Conservation (phyloP, 2,329 filamentous ascomycete species). For the Aspergillus pseudonomiae region DNA sequence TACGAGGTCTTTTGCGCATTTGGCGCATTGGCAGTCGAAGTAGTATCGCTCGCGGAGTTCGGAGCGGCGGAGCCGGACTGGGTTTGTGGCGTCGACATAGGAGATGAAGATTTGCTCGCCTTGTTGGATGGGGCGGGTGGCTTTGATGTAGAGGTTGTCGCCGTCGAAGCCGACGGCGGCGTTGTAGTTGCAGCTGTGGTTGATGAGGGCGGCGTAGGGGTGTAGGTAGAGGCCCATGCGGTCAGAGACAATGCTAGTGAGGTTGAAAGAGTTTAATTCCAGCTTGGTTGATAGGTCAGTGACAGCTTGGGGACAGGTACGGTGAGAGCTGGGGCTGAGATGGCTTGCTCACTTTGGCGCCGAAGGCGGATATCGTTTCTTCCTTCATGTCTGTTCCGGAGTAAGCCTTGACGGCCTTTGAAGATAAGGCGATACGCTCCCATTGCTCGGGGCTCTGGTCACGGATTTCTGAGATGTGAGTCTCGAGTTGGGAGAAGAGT, state of each 20-base stretch:
- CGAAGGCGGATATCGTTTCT: constrained; percentile 47
- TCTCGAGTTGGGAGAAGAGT: constrained; percentile 48
- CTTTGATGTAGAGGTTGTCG: constrained; percentile 52
- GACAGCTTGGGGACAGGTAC: not conserved
- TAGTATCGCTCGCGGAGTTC: constrained; percentile 60
- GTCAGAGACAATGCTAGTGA: constrained; percentile 59
- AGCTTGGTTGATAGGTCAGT: constrained; percentile 41
- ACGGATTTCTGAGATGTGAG: constrained; percentile 54
- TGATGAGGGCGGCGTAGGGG: constrained; percentile 57
- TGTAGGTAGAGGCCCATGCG: constrained; percentile 63
- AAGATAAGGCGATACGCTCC: constrained; percentile 55
- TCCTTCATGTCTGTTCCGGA: constrained; percentile 50
- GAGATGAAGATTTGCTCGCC: constrained; percentile 64
- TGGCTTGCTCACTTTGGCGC: constrained; percentile 46
- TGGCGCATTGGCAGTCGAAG: constrained; percentile 60
- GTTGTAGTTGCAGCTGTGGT: constrained; percentile 67
- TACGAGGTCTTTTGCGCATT: constrained; percentile 44
- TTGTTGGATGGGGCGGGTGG: constrained; percentile 55
- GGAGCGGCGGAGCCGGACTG: constrained; percentile 52
- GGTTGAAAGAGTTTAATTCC: constrained; percentile 61
- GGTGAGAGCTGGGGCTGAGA: not conserved
- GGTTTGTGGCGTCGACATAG: constrained; percentile 62
- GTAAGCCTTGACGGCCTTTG: constrained; percentile 58
- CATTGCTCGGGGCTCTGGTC: constrained; percentile 45
- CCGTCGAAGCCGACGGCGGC: constrained; percentile 61